A percentile compares a stretch with the other conserved stretches of the same genome.
phyloP scores from a whole-genome alignment of 2,329 filamentous ascomycete genomes.

The Dryadomyces sulphureus region DNA sequence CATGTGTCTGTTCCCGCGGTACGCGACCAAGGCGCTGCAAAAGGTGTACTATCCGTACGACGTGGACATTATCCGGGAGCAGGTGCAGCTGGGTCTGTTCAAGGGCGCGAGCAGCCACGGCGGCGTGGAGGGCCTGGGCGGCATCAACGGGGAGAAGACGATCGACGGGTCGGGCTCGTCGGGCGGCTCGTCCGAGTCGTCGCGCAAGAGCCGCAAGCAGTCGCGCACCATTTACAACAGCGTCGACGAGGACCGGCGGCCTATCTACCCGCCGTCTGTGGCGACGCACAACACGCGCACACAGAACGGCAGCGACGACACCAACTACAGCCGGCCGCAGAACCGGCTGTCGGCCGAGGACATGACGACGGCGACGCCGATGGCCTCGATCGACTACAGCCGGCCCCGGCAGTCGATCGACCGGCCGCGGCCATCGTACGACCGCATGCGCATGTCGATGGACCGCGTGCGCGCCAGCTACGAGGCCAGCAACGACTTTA shows the following conservation, averaged over 20 bases:
- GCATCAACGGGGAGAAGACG: constrained; percentile 25
- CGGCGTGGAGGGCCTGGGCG: not conserved
- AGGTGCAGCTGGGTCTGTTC: constrained; percentile 72
- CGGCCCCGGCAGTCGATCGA: constrained; percentile 36
- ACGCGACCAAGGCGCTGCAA: constrained; percentile 72
- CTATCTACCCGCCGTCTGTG: constrained; percentile 86
- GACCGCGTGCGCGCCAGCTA: constrained; percentile 73
- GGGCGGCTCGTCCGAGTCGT: constrained; percentile 31
- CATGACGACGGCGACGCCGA: constrained; percentile 46
- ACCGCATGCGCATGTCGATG: constrained; percentile 74
- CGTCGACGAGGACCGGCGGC: constrained; percentile 74
- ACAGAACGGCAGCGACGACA: constrained; percentile 87
- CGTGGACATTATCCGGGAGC: constrained; percentile 89
- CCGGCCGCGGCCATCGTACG: constrained; percentile 67
- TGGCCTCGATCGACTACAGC: constrained; percentile 12
- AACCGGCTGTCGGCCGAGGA: constrained; percentile 29
- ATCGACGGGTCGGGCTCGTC: constrained; percentile 21
- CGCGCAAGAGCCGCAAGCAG: constrained; percentile 34
- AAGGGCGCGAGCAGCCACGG: constrained; percentile 36
- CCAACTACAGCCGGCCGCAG: constrained; percentile 44
- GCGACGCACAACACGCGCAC: constrained; percentile 71
- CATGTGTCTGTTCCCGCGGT: constrained; percentile 75
- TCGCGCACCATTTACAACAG: constrained; percentile 42
- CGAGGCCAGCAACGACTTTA: constrained; percentile 81
- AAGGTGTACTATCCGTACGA: constrained; percentile 91